These are phyloP conservation scores for Rhamnella rubrinervis DNA, from an alignment of 331 rosid species.

Conservation along the genomic window DNA sequence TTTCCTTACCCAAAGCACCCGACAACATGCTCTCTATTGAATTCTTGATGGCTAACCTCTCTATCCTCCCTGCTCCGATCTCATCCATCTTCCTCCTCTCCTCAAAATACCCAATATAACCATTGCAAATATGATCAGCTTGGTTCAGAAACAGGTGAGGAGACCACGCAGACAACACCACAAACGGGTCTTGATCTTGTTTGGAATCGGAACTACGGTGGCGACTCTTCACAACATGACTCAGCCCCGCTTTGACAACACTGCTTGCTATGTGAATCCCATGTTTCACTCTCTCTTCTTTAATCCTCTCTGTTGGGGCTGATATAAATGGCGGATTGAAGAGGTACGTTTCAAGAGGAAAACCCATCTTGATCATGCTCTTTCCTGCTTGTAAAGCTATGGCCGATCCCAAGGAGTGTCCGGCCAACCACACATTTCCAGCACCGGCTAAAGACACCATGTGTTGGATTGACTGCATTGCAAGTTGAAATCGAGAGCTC, in stretches of 20 bases:
- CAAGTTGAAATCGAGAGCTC: conserved; percentile 12
- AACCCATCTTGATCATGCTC: conserved; percentile 26
- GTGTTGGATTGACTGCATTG: conserved; percentile 4
- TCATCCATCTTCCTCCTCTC: conserved; percentile 28
- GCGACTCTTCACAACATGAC: conserved; percentile 7
- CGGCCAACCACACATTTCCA: conserved; percentile 35
- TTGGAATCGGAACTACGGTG: no score
- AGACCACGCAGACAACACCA: conserved; percentile 8
- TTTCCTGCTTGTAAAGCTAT: conserved; percentile 32
- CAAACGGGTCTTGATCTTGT: conserved; percentile 10
- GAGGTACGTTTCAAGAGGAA: conserved; percentile 18
- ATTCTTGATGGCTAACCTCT: conserved; percentile 21
- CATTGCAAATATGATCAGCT: conserved; percentile 22
- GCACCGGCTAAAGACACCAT: not conserved
- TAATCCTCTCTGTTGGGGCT: conserved; percentile 12
- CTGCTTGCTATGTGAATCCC: conserved; percentile 12
- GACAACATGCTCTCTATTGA: conserved; percentile 12
- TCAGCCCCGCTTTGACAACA: conserved; percentile 20
- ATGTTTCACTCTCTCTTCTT: not conserved
- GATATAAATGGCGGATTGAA: conserved; percentile 37
- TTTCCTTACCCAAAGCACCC: not conserved
- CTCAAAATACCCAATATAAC: conserved; percentile 31
- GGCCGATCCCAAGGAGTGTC: conserved; percentile 38
- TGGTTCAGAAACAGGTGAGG: conserved; percentile 41
- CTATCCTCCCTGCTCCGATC: conserved; percentile 18